Evolutionary conservation across 2,329 filamentous ascomycete species (phyloP).

Genomic region (Scedosporium apiospermum): DNA sequence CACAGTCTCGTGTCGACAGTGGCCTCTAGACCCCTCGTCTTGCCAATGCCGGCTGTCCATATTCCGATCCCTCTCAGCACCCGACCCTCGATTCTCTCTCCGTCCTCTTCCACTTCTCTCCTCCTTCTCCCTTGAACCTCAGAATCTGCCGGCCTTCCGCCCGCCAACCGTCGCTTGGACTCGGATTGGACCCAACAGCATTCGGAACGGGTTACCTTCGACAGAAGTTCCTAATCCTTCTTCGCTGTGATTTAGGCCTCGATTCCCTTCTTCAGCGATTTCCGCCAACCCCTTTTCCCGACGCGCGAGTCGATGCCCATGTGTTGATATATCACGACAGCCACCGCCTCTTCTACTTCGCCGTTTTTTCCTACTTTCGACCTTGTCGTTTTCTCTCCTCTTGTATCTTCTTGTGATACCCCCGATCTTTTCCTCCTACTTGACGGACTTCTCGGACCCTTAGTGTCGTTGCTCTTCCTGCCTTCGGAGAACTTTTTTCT

Average conservation of each 20-base stretch:
- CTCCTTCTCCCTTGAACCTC: not conserved
- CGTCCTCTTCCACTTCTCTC: not conserved
- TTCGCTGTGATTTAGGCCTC: not conserved
- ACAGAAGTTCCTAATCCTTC: not conserved
- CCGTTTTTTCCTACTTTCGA: not conserved
- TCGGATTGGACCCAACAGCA: not conserved
- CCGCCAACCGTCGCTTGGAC: not conserved
- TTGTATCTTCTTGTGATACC: not conserved
- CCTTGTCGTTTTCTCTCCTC: not conserved
- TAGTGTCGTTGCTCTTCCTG: not conserved
- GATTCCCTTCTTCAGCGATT: not conserved
- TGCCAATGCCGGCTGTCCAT: slow-evolving; percentile 5
- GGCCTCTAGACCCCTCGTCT: not conserved
- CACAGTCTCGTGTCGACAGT: not conserved
- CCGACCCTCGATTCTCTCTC: slow-evolving; percentile 1
- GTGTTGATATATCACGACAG: not conserved
- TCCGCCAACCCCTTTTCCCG: not conserved
- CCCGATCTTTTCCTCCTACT: not conserved
- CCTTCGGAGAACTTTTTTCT: not conserved
- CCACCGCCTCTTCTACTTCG: not conserved
- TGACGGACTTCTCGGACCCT: not conserved
- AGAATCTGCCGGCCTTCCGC: not conserved
- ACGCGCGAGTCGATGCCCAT: not conserved
- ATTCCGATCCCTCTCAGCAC: not conserved
- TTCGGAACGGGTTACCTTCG: not conserved